Evolutionary conservation across 192 early-diverging fungal species (phyloP).

Genomic region (Oehlia diaphana): DNA sequence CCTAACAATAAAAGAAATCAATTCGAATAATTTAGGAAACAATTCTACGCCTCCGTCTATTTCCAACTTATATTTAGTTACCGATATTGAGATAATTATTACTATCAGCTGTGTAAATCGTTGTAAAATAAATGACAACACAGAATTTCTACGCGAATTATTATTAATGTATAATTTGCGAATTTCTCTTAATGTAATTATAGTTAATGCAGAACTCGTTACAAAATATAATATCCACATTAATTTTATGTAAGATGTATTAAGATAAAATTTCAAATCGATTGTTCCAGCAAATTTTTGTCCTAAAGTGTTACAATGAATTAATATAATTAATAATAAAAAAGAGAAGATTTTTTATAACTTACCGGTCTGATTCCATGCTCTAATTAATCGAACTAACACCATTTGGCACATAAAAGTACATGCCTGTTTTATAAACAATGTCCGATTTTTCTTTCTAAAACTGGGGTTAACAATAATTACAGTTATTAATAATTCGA

Average conservation of each 20-base stretch:
- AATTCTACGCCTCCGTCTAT: not conserved
- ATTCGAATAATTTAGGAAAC: not conserved
- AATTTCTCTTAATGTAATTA: constrained; percentile 14
- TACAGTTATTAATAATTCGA: constrained; percentile 4
- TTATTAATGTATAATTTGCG: not conserved
- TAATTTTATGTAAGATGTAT: constrained; percentile 28
- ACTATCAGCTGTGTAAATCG: not conserved
- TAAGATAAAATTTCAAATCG: constrained; percentile 44
- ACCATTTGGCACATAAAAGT: constrained; percentile 36
- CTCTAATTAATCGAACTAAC: constrained; percentile 40
- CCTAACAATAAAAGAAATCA: not conserved
- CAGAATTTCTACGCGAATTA: not conserved
- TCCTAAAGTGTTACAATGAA: constrained; percentile 27
- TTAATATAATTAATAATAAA: not conserved
- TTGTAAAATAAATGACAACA: not conserved
- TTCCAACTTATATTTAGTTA: constrained; percentile 13
- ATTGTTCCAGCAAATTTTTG: constrained; percentile 51
- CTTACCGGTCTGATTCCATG: constrained; percentile 51
- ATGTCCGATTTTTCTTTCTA: not conserved
- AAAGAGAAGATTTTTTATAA: not conserved
- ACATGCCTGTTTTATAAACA: not conserved
- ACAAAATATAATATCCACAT: constrained; percentile 40
- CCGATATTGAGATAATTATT: not conserved
- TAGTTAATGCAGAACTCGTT: constrained; percentile 11
- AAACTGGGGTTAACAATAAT: not conserved